A percentile compares a stretch with the other conserved stretches of the same genome.
phyloP scores from a whole-genome alignment of 164 flowering plant genomes.

The Vitis vinifera region DNA sequence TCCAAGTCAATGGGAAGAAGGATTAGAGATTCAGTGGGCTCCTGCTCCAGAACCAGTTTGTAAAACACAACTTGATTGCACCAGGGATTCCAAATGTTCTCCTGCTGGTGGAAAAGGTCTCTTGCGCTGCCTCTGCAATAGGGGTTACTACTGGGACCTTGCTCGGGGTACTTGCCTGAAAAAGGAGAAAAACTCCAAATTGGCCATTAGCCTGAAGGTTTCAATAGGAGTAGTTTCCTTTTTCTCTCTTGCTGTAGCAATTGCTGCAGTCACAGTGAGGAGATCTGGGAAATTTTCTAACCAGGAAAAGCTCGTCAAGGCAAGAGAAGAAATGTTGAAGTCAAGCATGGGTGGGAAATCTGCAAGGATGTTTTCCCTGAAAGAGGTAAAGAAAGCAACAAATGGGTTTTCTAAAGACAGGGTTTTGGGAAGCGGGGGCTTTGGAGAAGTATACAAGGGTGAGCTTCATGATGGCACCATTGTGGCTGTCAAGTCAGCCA shows the following conservation, averaged over 20 bases:
- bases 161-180: slow-evolving; percentile 38
- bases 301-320: slow-evolving; percentile 32
- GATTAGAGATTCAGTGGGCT: slow-evolving; percentile 73
- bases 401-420: slow-evolving; percentile 37
- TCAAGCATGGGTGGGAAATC: slow-evolving; percentile 41
- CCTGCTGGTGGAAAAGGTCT: slow-evolving; percentile 18
- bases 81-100: slow-evolving; percentile 37
- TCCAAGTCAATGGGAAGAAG: slow-evolving; percentile 58
- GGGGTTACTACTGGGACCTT: slow-evolving; percentile 49
- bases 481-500: slow-evolving; percentile 67
- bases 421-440: slow-evolving; percentile 62
- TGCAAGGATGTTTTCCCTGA: slow-evolving; percentile 38
- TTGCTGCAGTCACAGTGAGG: slow-evolving; percentile 17
- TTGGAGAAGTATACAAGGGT: slow-evolving; percentile 72
- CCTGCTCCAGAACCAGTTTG: slow-evolving; percentile 60
- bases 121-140: slow-evolving; percentile 50
- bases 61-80: slow-evolving; percentile 49
- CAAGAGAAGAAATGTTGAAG: slow-evolving; percentile 50
- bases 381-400: slow-evolving; percentile 61
- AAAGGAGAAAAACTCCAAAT: slow-evolving; percentile 15
- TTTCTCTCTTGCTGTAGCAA: slow-evolving; percentile 22
- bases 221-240: slow-evolving; percentile 28
- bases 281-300: slow-evolving; percentile 20
- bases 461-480: slow-evolving; percentile 54
- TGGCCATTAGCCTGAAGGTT: slow-evolving; percentile 30